A percentile compares a stretch with the other conserved stretches of the same genome.
Evolutionary conservation across 1,139 yeast species (phyloP).

Genomic region (Blastobotrys niveus): DNA sequence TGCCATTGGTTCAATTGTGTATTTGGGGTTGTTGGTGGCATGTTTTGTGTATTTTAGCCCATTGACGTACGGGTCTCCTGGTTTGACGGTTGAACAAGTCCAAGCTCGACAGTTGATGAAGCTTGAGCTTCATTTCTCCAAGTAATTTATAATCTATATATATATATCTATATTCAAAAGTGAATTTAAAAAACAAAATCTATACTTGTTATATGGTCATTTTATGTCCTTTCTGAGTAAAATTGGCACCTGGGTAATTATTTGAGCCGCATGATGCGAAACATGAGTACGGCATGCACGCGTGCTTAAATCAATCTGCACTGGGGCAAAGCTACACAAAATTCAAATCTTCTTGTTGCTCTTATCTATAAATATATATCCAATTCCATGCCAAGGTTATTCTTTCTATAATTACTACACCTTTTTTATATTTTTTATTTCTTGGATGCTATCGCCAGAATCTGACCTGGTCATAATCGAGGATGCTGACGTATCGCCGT

Average conservation of each 20-base stretch:
- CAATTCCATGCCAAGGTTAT: neutral
- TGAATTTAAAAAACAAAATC: neutral
- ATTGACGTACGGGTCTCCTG: slow-evolving; percentile 72
- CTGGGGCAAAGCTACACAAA: neutral
- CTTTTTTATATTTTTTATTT: neutral
- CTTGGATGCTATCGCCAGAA: neutral
- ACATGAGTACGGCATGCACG: neutral
- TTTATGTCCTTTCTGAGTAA: no score
- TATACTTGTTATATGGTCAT: neutral
- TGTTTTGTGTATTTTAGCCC: slow-evolving; percentile 77
- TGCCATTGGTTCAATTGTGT: slow-evolving; percentile 38
- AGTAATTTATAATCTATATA: no score
- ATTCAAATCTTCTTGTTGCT: no score
- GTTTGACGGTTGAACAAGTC: slow-evolving; percentile 60
- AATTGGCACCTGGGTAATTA: no score
- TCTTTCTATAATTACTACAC: no score
- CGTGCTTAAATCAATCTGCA: neutral
- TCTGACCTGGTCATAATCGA: neutral
- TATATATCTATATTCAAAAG: neutral
- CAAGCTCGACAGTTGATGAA: slow-evolving; percentile 74
- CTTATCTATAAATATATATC: neutral
- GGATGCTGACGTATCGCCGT: no score
- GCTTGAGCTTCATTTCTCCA: slow-evolving; percentile 76
- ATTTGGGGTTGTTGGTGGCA: slow-evolving; percentile 48
- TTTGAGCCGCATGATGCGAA: slow-evolving; percentile 3